Percentiles rank a stretch among this genome's conserved stretches.
Evolutionary conservation across 116 monocot species (phyloP).

Genomic region (Cymodocea nodosa): DNA sequence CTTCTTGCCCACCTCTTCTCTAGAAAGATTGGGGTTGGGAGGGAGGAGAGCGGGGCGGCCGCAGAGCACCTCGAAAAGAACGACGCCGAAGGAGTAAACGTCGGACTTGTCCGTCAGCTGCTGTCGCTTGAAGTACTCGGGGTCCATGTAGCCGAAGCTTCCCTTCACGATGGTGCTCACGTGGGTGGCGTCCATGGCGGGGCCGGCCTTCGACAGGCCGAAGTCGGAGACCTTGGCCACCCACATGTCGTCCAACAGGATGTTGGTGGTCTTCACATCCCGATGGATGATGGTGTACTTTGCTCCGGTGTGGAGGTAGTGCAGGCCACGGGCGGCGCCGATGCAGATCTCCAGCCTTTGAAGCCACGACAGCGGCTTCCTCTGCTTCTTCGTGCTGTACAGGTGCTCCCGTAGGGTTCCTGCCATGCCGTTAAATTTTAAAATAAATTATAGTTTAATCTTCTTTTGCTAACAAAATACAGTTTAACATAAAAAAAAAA

Average conservation of each 20-base stretch:
- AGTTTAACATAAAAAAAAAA: too few species aligned
- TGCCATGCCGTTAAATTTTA: too few species aligned
- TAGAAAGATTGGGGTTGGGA: conserved; percentile 17
- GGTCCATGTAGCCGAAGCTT: conserved; percentile 65
- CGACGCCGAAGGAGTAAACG: conserved; percentile 74
- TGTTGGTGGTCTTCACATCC: conserved; percentile 75
- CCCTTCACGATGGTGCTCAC: conserved; percentile 78
- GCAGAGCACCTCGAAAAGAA: conserved; percentile 63
- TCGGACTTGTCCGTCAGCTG: conserved; percentile 28
- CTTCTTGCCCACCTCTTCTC: conserved; percentile 29
- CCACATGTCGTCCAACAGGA: conserved; percentile 66
- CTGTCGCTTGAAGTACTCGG: conserved; percentile 61
- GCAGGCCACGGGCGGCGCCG: too few species aligned
- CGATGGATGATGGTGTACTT: conserved; percentile 75
- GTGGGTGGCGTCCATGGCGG: conserved; percentile 46
- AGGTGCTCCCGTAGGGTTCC: conserved; percentile 75
- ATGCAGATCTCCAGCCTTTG: conserved; percentile 70
- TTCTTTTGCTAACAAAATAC: too few species aligned
- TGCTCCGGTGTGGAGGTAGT: too few species aligned
- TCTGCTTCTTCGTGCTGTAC: conserved; percentile 44
- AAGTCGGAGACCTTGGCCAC: conserved; percentile 77
- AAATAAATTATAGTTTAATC: too few species aligned
- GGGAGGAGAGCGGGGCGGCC: conserved; percentile 46
- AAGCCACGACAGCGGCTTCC: conserved; percentile 47
- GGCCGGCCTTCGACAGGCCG: conserved; percentile 67